These are phyloP conservation scores for Pseudocercospora vitis DNA, from an alignment of 2,329 filamentous ascomycete genomes.

Conservation along the genomic window DNA sequence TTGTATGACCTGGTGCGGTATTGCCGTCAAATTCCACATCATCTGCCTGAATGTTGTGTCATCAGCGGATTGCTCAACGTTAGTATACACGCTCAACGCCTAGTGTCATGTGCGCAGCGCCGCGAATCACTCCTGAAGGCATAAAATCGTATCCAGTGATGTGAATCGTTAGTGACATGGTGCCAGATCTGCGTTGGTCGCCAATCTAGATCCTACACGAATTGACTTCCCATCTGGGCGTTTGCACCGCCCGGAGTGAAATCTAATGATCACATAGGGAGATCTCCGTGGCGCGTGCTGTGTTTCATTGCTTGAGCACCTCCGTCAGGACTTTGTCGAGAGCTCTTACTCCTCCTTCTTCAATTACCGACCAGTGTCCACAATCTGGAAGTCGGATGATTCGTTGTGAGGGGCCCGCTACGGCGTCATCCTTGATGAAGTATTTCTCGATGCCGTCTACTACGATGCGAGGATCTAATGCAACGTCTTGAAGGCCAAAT, in stretches of 20 bases:
- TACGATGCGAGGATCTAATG: slow-evolving; percentile 51
- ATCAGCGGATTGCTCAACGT: no score
- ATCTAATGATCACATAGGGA: background rate
- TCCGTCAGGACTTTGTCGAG: slow-evolving; percentile 15
- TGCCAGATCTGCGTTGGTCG: background rate
- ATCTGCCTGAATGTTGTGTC: no score
- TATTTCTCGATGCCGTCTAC: slow-evolving; percentile 56
- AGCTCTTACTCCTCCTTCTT: slow-evolving; percentile 35
- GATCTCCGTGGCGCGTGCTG: background rate
- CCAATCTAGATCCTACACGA: background rate
- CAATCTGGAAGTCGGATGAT: slow-evolving; percentile 51
- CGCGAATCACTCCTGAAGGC: no score
- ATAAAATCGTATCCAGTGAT: no score
- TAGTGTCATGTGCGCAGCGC: no score
- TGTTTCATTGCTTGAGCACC: background rate
- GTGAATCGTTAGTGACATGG: no score
- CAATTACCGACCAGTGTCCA: slow-evolving; percentile 57
- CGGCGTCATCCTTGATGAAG: slow-evolving; percentile 33
- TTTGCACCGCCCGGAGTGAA: background rate
- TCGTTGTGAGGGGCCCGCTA: slow-evolving; percentile 35
- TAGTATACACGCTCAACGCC: no score
- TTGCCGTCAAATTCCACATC: background rate
- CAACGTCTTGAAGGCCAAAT: slow-evolving; percentile 55
- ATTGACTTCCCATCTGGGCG: background rate
- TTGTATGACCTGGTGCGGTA: no score